Percentiles rank a stretch among this genome's conserved stretches.
These are phyloP conservation scores for Rhodomyrtus tomentosa DNA, from an alignment of 345 rosid genomes.

Conservation along the genomic window DNA sequence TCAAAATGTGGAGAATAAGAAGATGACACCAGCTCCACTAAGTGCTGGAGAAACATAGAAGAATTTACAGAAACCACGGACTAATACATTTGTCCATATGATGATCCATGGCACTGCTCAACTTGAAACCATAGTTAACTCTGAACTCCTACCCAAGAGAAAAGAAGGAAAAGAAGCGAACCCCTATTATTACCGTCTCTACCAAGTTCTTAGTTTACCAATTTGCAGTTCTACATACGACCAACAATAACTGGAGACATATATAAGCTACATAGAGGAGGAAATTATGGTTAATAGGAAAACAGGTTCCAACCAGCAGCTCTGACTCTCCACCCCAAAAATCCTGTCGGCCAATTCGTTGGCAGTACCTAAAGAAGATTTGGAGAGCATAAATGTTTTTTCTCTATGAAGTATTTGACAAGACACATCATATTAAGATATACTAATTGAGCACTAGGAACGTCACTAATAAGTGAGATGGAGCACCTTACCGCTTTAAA, in stretches of 20 bases:
- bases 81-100: not conserved
- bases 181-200: not conserved
- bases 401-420: not conserved
- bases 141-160: not conserved
- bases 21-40: not conserved
- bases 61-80: not conserved
- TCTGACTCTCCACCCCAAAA: slow-evolving; percentile 99
- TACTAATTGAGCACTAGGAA: not conserved
- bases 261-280: not conserved
- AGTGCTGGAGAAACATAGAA: not conserved
- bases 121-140: not conserved
- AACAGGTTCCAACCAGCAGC: slow-evolving; percentile 49
- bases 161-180: not conserved
- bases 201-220: not conserved
- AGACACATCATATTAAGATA: not conserved
- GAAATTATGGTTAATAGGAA: not conserved
- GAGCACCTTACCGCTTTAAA: slow-evolving; percentile 47
- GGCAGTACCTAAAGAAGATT: slow-evolving; percentile 49
- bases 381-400: not conserved
- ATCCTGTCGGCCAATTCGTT: slow-evolving; percentile 54
- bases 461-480: not conserved
- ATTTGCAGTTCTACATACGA: not conserved
- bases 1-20: not conserved
- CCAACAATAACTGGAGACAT: not conserved
- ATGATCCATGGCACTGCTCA: not conserved